Base-by-base conservation (phyloP, 2,329 filamentous ascomycete genomes). In the Esteya vermicola region DNA sequence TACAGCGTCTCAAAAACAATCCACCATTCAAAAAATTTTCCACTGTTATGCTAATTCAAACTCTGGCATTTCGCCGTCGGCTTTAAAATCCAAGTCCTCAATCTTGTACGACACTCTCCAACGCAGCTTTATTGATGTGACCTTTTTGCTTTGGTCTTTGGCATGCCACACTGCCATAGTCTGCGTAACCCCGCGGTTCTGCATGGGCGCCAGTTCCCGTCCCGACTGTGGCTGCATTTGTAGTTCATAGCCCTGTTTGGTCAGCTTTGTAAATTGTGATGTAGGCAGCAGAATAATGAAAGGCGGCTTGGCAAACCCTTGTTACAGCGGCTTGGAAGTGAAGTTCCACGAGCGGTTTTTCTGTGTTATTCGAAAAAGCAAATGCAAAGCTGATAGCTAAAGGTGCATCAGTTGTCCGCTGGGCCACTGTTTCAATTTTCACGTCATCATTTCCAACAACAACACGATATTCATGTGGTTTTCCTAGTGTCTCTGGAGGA, bases 261-360 rank as follows among this genome's bases (percentile, higher is more conserved):
- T 34, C 9, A 39, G 38, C n/a, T n/a, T n/a, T n/a, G n/a, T n/a
- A n/a, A n/a, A n/a, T n/a, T n/a, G n/a, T n/a, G n/a, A n/a, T n/a
- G n/a, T 4, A 38, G 31, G 42, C 5, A 8, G 18, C 21, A 30
- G 13, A 25, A 33, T 16, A 33, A 26, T 18, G 23, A 20, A 27
- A 16, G 20, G 50, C 43, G 33, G 21, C 59, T 48, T 64, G n/a
- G n/a, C n/a, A n/a, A n/a, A 93, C 88, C 74, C 89, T 96, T 44
- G 89, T 91, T 23, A 95, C 89, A 4, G 91, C 91, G 30, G 93
- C 70, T 57, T 94, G 85, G 53, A 95, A 93, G 43, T 89, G 86
- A 23, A 98, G 64, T 47, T 93, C 82, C 4, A 72, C 71, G 19
- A 98, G 70, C 0, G 75, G 71, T 51, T 82, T 71, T 2, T 71